Evolutionary conservation across 805 yeast species (phyloP).

Genomic region (Vanderwaltozyma verrucispora): DNA sequence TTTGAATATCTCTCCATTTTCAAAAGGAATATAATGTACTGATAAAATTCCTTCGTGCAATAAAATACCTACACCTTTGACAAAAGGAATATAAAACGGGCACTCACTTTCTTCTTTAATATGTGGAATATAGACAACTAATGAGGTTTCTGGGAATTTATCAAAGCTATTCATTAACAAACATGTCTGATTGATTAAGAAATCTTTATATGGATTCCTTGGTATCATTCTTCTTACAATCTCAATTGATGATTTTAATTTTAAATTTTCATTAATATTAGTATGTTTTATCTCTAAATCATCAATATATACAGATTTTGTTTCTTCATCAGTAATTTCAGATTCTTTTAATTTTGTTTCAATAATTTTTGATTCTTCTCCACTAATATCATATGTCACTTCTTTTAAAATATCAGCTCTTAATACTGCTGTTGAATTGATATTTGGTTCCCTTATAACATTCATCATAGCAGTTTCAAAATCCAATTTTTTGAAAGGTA

Average conservation of each 20-base stretch:
- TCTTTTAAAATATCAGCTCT: conserved; percentile 73
- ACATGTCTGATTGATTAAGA: conserved; percentile 79
- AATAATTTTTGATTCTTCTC: neutral
- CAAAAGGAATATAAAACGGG: conserved; percentile 88
- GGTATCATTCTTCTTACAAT: conserved; percentile 85
- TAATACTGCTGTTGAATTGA: conserved; percentile 83
- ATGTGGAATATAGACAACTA: conserved; percentile 75
- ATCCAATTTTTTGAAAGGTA: conserved; percentile 32
- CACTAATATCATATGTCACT: conserved; percentile 29
- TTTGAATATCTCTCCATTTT: conserved; percentile 10
- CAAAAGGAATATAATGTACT: conserved; percentile 65
- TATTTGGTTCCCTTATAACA: conserved; percentile 72
- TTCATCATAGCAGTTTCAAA: conserved; percentile 71
- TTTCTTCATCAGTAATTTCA: conserved; percentile 14
- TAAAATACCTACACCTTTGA: conserved; percentile 64
- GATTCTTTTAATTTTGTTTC: conserved; percentile 3
- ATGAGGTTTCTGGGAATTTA: conserved; percentile 30
- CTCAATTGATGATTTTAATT: conserved; percentile 33
- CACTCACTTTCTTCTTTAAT: conserved; percentile 44
- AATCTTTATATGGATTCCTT: conserved; percentile 79
- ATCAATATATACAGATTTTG: conserved; percentile 26
- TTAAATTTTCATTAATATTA: conserved; percentile 15
- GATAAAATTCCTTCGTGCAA: conserved; percentile 41
- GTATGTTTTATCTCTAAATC: conserved; percentile 34
- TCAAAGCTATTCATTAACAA: conserved; percentile 31